Evolutionary conservation across 768 basidiomycete species (phyloP).

Genomic region (Clathrus columnatus): DNA sequence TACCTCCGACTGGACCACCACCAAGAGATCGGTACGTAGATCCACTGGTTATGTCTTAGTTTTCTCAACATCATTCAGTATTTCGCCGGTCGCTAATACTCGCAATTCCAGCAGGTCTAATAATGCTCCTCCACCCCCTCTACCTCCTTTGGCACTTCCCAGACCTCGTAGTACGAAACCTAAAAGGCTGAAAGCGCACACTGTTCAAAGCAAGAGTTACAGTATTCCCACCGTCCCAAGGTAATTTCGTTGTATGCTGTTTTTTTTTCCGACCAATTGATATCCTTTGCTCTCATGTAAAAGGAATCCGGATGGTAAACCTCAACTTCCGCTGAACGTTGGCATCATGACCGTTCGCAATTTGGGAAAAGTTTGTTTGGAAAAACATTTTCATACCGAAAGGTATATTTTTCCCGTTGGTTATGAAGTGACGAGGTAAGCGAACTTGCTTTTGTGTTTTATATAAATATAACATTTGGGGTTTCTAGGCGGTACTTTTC

Average conservation of each 20-base stretch:
- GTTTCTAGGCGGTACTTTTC: slow-evolving; percentile 68
- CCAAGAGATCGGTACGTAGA: slow-evolving; percentile 6
- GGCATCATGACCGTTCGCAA: slow-evolving; percentile 80
- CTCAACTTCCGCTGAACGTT: slow-evolving; percentile 70
- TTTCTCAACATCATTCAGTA: not conserved
- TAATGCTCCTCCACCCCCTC: not conserved
- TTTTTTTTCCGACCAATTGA: not conserved
- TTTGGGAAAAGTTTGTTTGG: slow-evolving; percentile 69
- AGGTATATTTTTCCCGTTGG: slow-evolving; percentile 85
- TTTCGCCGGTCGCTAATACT: not conserved
- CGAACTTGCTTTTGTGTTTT: slow-evolving; percentile 5
- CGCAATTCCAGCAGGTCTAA: not conserved
- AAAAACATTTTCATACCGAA: slow-evolving; percentile 82
- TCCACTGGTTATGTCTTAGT: not conserved
- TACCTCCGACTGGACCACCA: slow-evolving; percentile 7
- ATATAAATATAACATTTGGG: not conserved
- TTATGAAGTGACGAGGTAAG: slow-evolving; percentile 72
- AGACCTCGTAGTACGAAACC: slow-evolving; percentile 41
- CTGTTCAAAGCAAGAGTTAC: slow-evolving; percentile 66
- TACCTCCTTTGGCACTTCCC: slow-evolving; percentile 3
- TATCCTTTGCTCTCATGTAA: not conserved
- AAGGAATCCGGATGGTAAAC: slow-evolving; percentile 33
- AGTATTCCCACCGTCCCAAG: slow-evolving; percentile 75
- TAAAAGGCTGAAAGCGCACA: slow-evolving; percentile 73
- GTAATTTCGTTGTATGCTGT: slow-evolving; percentile 17